A percentile compares a stretch with the other conserved stretches of the same genome.
phyloP scores from a whole-genome alignment of 129 eudicot genomes.

The Helianthus tuberosus region DNA sequence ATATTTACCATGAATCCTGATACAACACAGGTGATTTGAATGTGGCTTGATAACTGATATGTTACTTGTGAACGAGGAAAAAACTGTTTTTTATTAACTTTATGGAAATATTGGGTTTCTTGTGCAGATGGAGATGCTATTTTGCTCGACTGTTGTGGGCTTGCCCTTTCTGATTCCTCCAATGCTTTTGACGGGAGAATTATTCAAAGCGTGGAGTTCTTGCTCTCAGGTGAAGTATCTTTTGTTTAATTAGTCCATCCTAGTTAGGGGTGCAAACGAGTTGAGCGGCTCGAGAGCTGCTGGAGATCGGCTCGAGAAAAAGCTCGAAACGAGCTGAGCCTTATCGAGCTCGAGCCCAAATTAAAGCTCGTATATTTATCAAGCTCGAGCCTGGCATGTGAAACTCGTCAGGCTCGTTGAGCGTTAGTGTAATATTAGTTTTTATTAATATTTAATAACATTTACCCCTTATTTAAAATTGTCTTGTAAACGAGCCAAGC shows the following conservation, averaged over 20 bases:
- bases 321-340: too few relatives aligned
- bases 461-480: too few relatives aligned
- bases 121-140: conserved; percentile 91
- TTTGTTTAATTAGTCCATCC: conserved; percentile 9
- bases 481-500: too few relatives aligned
- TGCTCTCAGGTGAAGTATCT: conserved; percentile 62
- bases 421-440: too few relatives aligned
- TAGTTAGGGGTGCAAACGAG: background rate
- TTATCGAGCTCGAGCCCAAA: too few relatives aligned
- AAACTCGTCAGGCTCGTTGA: too few relatives aligned
- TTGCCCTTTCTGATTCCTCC: conserved; percentile 95
- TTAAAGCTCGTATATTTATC: too few relatives aligned
- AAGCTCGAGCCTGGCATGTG: too few relatives aligned
- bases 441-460: too few relatives aligned
- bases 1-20: conserved; percentile 86
- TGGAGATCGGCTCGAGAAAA: too few relatives aligned
- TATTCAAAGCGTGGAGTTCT: conserved; percentile 83
- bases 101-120: conserved; percentile 13
- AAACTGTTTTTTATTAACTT: background rate
- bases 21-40: conserved; percentile 73
- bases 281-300: too few relatives aligned
- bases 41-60: conserved; percentile 3
- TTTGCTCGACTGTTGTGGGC: conserved; percentile 93
- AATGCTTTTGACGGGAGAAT: conserved; percentile 91
- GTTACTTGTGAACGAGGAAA: background rate